Evolutionary conservation across 2,329 filamentous ascomycete genomes (phyloP), one percentile per base, ranked within the genome.

Genomic region (Ophiostoma triangulosporum): DNA sequence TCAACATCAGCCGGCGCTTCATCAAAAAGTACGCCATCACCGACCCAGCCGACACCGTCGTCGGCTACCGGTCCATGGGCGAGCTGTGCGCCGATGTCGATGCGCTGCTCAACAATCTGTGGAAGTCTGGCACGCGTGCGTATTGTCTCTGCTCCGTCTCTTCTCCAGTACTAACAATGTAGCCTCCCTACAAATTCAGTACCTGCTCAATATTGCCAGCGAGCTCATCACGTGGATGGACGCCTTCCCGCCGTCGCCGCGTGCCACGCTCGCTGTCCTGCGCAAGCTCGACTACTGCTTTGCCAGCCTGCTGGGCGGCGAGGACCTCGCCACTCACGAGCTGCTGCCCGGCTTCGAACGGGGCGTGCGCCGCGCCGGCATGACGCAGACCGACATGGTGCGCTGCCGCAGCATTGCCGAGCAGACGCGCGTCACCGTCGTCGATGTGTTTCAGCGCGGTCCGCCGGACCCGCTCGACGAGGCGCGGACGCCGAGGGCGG

Each of bases 51-150:
- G 76, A 79, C 55, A 67, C 72, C 12, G 66, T 77, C 2, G 64
- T 70, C 2, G 77, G 77, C 22, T 81, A 80, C 62, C 66, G 72
- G 52, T 78, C 68, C 51, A 86, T 91, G 64, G 73, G 71, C 50
- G 83, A 90, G 62, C 77, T 88, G 4, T 87, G 80, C 52, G 77
- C 72, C 54, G 88, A 95, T 62, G 67, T 95, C 1, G 85, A 90
- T 54, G 74, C 75, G 6, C 65, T 95, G 12, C 69, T 95, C 15
- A 84, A 94, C 65, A 77, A 94, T 7, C 69, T 95, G 5, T 97
- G 91, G 91, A 77, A 88, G 22, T 88, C 83, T 29, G 88, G 86
- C 9, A 95, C 90, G 22, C 88, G 88, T 89, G 73, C 65, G 86
- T 38, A 7, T 22, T 24, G n/a, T n/a, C n/a, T 38, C 15, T 49